A percentile compares a stretch with the other conserved stretches of the same genome.
Evolutionary conservation across 2,329 filamentous ascomycete genomes (phyloP).

Genomic region (Stagonosporopsis chrysanthemi): DNA sequence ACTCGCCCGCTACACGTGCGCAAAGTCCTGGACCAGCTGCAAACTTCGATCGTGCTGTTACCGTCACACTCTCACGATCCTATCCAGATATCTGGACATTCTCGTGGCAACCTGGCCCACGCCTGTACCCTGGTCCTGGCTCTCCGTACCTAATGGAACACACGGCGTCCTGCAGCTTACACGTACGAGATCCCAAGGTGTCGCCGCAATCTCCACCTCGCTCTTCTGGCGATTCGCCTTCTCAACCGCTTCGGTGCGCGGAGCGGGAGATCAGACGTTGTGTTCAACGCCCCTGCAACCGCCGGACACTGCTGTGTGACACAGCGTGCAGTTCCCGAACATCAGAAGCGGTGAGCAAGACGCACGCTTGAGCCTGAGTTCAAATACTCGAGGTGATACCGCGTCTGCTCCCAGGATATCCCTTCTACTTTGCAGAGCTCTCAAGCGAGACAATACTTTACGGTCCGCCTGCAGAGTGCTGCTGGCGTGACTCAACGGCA

Average conservation of each 20-base stretch:
- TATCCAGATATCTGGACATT: slow-evolving; percentile 8
- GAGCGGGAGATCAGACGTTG: slow-evolving; percentile 1
- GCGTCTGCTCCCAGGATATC: slow-evolving; percentile 4
- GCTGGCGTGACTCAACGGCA: neutral
- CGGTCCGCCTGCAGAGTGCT: slow-evolving; percentile 1
- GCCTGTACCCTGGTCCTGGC: neutral
- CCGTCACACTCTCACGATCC: slow-evolving; percentile 6
- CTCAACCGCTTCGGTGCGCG: neutral
- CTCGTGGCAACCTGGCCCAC: slow-evolving; percentile 16
- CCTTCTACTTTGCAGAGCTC: slow-evolving; percentile 3
- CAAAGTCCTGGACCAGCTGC: neutral
- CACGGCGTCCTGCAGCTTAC: slow-evolving; percentile 13
- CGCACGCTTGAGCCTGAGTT: slow-evolving; percentile 11
- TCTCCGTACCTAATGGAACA: neutral
- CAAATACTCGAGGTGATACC: slow-evolving; percentile 12
- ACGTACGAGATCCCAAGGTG: neutral
- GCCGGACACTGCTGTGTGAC: slow-evolving; percentile 13
- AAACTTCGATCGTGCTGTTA: slow-evolving; percentile 16
- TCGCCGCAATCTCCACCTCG: slow-evolving; percentile 10
- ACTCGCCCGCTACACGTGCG: neutral
- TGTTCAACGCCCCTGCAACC: slow-evolving; percentile 5
- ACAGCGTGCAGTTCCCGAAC: slow-evolving; percentile 1
- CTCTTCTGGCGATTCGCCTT: neutral
- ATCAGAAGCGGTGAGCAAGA: slow-evolving; percentile 17
- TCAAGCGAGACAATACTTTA: neutral